These are phyloP conservation scores for Fusarium devonianum DNA, from an alignment of 2,329 filamentous ascomycete species.

Conservation along the genomic window DNA sequence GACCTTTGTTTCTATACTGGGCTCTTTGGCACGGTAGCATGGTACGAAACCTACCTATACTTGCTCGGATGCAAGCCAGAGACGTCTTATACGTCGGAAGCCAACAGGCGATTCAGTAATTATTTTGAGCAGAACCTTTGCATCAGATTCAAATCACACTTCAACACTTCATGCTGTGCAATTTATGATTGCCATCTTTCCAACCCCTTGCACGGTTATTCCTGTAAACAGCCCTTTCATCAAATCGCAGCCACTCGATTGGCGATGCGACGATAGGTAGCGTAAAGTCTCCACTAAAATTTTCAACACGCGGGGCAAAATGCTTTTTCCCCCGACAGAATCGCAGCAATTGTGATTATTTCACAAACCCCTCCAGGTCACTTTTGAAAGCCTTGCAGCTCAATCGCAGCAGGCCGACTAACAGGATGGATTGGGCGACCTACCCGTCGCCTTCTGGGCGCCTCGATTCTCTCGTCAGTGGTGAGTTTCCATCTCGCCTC, in stretches of 20 bases:
- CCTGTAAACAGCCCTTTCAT: conserved; percentile 11
- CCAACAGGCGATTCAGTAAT: too few relatives aligned
- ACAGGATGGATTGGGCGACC: conserved; percentile 39
- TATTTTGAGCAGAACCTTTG: too few relatives aligned
- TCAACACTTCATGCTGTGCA: too few relatives aligned
- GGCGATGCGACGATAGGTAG: conserved; percentile 35
- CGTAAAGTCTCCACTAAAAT: conserved; percentile 32
- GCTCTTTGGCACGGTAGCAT: too few relatives aligned
- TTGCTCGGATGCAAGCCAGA: too few relatives aligned
- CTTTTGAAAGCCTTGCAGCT: conserved; percentile 8
- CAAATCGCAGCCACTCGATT: conserved; percentile 39
- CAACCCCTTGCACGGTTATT: background rate
- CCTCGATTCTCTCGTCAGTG: conserved; percentile 38
- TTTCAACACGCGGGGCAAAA: conserved; percentile 36
- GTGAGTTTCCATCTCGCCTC: conserved; percentile 18
- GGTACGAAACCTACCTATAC: too few relatives aligned
- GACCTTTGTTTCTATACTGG: too few relatives aligned
- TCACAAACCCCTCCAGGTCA: conserved; percentile 8
- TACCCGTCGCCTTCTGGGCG: conserved; percentile 36
- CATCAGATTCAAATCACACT: too few relatives aligned
- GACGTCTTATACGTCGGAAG: too few relatives aligned
- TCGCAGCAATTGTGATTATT: conserved; percentile 17
- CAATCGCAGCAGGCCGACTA: conserved; percentile 8
- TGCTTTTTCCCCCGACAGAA: conserved; percentile 34
- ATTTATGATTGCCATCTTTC: background rate